These are phyloP conservation scores for Dioscorea cayenensis DNA, from an alignment of 116 monocot genomes.

Conservation along the genomic window DNA sequence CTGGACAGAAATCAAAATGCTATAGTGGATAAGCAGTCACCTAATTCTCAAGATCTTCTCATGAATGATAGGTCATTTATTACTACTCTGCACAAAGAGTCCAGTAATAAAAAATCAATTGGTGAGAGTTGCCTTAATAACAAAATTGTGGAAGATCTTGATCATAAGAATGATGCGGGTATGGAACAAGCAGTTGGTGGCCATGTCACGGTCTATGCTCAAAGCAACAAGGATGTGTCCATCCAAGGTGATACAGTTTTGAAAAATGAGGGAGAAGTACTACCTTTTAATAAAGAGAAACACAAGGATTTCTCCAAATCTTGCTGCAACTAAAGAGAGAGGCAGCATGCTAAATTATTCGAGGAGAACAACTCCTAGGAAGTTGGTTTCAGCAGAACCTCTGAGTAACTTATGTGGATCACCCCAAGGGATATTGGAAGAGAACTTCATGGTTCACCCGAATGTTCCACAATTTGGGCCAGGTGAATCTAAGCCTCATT, in stretches of 20 bases:
- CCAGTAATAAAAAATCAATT: constrained; percentile 1
- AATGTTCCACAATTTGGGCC: constrained; percentile 1
- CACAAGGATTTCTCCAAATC: constrained; percentile 1
- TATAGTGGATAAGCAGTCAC: constrained; percentile 1
- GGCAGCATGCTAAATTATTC: constrained; percentile 23
- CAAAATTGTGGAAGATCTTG: constrained; percentile 1
- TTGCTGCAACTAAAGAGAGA: constrained; percentile 16
- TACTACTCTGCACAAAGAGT: constrained; percentile 24
- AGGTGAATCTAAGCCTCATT: constrained; percentile 9
- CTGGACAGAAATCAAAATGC: constrained; percentile 6
- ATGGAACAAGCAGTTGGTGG: neutral
- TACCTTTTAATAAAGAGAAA: constrained; percentile 4
- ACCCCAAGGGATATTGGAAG: constrained; percentile 1
- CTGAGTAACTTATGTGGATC: neutral
- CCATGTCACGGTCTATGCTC: constrained; percentile 2
- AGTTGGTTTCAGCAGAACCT: constrained; percentile 16
- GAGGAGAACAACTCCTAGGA: constrained; percentile 24
- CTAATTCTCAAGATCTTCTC: constrained; percentile 9
- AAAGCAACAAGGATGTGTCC: neutral
- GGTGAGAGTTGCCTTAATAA: constrained; percentile 1
- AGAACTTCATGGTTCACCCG: neutral
- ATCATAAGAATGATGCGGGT: constrained; percentile 1
- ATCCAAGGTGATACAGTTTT: neutral
- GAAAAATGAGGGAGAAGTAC: constrained; percentile 7
- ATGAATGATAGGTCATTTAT: neutral